Evolutionary conservation across 2,329 filamentous ascomycete species (phyloP).

Genomic region (Penicillium hesseltinei): DNA sequence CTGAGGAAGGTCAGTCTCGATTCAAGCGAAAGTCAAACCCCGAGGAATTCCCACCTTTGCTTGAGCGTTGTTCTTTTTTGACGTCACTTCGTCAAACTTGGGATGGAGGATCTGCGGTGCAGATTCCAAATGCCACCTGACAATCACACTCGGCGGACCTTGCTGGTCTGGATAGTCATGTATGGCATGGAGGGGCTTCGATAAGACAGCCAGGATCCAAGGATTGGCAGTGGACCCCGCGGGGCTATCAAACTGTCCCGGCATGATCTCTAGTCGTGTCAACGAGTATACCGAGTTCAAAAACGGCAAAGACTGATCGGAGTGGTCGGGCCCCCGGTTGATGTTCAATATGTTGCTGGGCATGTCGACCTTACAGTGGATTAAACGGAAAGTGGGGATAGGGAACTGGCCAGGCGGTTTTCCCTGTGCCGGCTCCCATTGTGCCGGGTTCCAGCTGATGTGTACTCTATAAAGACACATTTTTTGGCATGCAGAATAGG

Average conservation of each 20-base stretch:
- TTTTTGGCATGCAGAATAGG: slow-evolving; percentile 60
- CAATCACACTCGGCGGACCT: slow-evolving; percentile 69
- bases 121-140: slow-evolving; percentile 76
- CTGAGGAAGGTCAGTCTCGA: slow-evolving; percentile 32
- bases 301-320: slow-evolving; percentile 24
- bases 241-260: slow-evolving; percentile 59
- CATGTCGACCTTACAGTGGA: slow-evolving; percentile 39
- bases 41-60: slow-evolving; percentile 30
- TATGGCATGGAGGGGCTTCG: slow-evolving; percentile 54
- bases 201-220: slow-evolving; percentile 71
- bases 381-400: slow-evolving; percentile 38
- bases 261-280: slow-evolving; percentile 72
- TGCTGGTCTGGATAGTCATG: slow-evolving; percentile 58
- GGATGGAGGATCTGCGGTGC: slow-evolving; percentile 66
- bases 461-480: slow-evolving; percentile 71
- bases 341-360: slow-evolving; percentile 33
- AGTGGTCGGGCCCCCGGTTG: slow-evolving; percentile 23
- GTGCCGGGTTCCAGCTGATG: slow-evolving; percentile 69
- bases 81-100: slow-evolving; percentile 73
- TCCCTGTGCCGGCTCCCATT: slow-evolving; percentile 49
- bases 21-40: slow-evolving; percentile 2
- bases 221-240: slow-evolving; percentile 57
- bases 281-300: slow-evolving; percentile 55
- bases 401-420: slow-evolving; percentile 35
- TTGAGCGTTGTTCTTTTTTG: slow-evolving; percentile 58